Percentiles rank a stretch among this genome's conserved stretches.
These are phyloP conservation scores for Teunomyces lycoperdinae DNA, from an alignment of 805 yeast species.

Conservation along the genomic window DNA sequence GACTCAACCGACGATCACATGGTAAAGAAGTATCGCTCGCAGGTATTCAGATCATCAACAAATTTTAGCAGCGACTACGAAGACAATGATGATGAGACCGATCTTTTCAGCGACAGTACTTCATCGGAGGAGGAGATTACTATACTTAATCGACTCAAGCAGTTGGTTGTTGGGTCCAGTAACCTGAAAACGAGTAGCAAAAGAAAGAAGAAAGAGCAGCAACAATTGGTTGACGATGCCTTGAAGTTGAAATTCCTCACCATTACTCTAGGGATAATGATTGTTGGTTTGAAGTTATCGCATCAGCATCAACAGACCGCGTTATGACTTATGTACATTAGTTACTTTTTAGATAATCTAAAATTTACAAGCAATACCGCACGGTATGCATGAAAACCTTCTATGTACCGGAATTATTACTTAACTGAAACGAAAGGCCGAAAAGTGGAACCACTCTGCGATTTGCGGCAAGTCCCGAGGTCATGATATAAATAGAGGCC, in stretches of 20 bases:
- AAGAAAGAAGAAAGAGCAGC: slow-evolving; percentile 17
- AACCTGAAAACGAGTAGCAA: slow-evolving; percentile 1
- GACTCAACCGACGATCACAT: slow-evolving; percentile 11
- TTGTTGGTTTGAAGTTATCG: slow-evolving; percentile 38
- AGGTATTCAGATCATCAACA: slow-evolving; percentile 19
- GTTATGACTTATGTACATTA: neutral
- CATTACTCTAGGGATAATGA: slow-evolving; percentile 40
- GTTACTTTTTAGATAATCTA: neutral
- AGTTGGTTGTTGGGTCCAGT: slow-evolving; percentile 31
- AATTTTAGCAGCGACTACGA: slow-evolving; percentile 9
- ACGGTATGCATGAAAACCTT: neutral
- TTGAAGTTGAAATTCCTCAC: slow-evolving; percentile 42
- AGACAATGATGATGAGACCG: slow-evolving; percentile 11
- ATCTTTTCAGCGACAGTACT: slow-evolving; percentile 4
- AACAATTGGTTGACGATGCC: slow-evolving; percentile 35
- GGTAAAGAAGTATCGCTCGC: slow-evolving; percentile 37
- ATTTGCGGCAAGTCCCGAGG: neutral
- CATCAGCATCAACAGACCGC: slow-evolving; percentile 12
- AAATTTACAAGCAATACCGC: neutral
- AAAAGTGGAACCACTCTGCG: slow-evolving; percentile 12
- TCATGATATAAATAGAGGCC: slow-evolving; percentile 1
- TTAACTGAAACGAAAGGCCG: neutral
- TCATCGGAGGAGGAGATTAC: slow-evolving; percentile 24
- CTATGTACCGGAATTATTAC: neutral
- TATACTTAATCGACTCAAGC: slow-evolving; percentile 33